phyloP scores from a whole-genome alignment of 192 early-diverging fungal genomes.

The Linderina pennispora region DNA sequence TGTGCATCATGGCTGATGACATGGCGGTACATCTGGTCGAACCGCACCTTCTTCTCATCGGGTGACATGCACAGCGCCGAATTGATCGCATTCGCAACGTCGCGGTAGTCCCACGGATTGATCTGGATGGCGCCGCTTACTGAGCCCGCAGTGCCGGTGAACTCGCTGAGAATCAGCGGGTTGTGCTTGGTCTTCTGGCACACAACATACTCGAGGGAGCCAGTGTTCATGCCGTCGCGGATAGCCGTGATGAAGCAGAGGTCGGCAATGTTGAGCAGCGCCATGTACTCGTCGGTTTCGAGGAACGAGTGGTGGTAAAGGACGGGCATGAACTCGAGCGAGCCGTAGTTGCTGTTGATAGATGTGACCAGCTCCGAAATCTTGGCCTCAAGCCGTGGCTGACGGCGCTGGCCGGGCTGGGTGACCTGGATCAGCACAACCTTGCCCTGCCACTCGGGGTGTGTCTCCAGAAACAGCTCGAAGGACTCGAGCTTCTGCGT shows the following conservation, averaged over 20 bases:
- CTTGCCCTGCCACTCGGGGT: conserved; percentile 89
- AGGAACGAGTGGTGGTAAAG: conserved; percentile 86
- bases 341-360: conserved; percentile 94
- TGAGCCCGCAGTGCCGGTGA: conserved; percentile 92
- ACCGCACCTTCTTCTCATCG: conserved; percentile 57
- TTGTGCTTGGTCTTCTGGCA: conserved; percentile 83
- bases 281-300: conserved; percentile 94
- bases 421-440: conserved; percentile 96
- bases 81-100: conserved; percentile 84
- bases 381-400: conserved; percentile 68
- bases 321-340: conserved; percentile 93
- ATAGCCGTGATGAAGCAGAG: conserved; percentile 85
- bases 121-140: conserved; percentile 78
- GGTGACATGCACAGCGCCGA: conserved; percentile 74
- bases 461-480: conserved; percentile 83
- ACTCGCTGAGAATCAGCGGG: conserved; percentile 90
- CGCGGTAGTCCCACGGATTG: conserved; percentile 93
- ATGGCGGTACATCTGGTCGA: conserved; percentile 66
- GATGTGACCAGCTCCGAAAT: conserved; percentile 85
- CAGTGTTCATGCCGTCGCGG: conserved; percentile 98
- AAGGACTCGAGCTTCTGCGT: conserved; percentile 93
- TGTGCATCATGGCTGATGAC: conserved; percentile 77
- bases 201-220: conserved; percentile 88
- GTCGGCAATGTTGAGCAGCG: conserved; percentile 88
- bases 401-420: conserved; percentile 68